Conservation (phyloP, 768 basidiomycete genomes). For the Termitomyces heimii region DNA sequence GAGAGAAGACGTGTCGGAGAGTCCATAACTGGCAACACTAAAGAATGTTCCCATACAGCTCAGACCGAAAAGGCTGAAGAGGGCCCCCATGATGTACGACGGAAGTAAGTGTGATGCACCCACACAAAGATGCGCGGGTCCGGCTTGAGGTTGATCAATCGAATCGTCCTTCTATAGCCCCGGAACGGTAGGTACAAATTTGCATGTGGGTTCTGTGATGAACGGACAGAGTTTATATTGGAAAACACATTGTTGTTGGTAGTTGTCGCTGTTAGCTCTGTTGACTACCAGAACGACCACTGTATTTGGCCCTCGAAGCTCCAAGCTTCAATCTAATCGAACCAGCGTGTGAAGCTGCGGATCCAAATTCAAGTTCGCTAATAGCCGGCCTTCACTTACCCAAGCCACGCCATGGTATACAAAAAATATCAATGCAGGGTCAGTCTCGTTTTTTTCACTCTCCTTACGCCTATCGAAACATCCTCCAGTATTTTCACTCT, state of each 20-base stretch:
- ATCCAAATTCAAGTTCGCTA: not conserved
- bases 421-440: slow-evolving; percentile 46
- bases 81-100: slow-evolving; percentile 17
- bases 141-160: not conserved
- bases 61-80: slow-evolving; percentile 24
- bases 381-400: not conserved
- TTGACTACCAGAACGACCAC: not conserved
- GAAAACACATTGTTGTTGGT: not conserved
- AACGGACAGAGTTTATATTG: not conserved
- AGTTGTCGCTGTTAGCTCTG: not conserved
- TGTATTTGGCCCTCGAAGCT: not conserved
- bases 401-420: slow-evolving; percentile 17
- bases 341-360: not conserved
- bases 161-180: not conserved
- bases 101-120: not conserved
- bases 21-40: slow-evolving; percentile 11
- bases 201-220: not conserved
- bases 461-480: not conserved
- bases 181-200: not conserved
- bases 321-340: not conserved
- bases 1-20: slow-evolving; percentile 18
- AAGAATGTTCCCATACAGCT: slow-evolving; percentile 31
- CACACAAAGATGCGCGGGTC: slow-evolving; percentile 8
- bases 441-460: slow-evolving; percentile 14
- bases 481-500: slow-evolving; percentile 39